Conservation (phyloP, 495 filamentous ascomycete genomes). For the Xylaria flabelliformis region DNA sequence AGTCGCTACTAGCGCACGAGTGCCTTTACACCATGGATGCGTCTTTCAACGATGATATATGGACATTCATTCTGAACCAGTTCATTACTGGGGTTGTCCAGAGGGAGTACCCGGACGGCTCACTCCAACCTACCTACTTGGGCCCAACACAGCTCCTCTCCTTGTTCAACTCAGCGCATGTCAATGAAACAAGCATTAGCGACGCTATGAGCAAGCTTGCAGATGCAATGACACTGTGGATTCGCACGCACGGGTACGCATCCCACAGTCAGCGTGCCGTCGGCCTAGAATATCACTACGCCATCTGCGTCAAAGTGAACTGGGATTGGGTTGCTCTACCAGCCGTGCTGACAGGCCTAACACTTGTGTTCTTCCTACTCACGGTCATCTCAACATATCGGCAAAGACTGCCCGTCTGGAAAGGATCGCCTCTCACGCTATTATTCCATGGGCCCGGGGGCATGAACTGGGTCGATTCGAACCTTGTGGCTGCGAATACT, state of each 20-base stretch:
- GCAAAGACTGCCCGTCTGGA: neutral
- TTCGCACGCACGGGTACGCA: constrained; percentile 7
- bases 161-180: neutral
- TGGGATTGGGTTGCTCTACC: constrained; percentile 19
- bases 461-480: constrained; percentile 4
- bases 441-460: neutral
- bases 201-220: neutral
- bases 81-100: constrained; percentile 5
- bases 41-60: neutral
- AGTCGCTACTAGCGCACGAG: constrained; percentile 9
- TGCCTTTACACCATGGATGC: constrained; percentile 18
- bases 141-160: constrained; percentile 9
- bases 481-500: neutral
- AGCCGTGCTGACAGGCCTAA: neutral
- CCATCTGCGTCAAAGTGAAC: constrained; percentile 18
- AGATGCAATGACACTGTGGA: constrained; percentile 9
- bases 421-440: constrained; percentile 8
- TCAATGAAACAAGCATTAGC: neutral
- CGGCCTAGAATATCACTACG: constrained; percentile 15
- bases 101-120: neutral
- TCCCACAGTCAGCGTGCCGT: neutral
- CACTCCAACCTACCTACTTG: neutral
- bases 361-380: constrained; percentile 2
- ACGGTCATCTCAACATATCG: constrained; percentile 5
- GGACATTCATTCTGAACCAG: constrained; percentile 9